Evolutionary conservation across 2,329 filamentous ascomycete species (phyloP).

Genomic region (Taxawa tesnikishii): DNA sequence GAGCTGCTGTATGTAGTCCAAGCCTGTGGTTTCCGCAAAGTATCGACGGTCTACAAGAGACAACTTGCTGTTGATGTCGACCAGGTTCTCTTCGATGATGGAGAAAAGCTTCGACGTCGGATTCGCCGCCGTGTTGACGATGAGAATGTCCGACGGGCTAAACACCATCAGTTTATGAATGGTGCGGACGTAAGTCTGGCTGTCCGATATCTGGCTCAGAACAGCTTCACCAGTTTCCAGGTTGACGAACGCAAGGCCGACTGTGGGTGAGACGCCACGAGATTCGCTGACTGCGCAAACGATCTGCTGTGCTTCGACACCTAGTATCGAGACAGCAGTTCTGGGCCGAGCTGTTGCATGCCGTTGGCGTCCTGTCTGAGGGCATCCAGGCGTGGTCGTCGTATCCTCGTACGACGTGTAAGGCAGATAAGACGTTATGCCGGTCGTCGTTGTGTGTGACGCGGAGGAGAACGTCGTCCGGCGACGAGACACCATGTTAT

Average conservation of each 20-base stretch:
- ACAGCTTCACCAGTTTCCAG: slow-evolving; percentile 72
- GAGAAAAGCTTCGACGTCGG: slow-evolving; percentile 61
- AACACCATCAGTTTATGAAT: slow-evolving; percentile 77
- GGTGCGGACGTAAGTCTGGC: slow-evolving; percentile 79
- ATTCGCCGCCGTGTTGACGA: slow-evolving; percentile 60
- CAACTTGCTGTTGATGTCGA: slow-evolving; percentile 44
- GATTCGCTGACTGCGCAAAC: slow-evolving; percentile 85
- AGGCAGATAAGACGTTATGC: slow-evolving; percentile 16
- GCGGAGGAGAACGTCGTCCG: too few relatives aligned
- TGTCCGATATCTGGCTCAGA: slow-evolving; percentile 85
- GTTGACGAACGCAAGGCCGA: slow-evolving; percentile 81
- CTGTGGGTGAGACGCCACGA: slow-evolving; percentile 70
- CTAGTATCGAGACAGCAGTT: slow-evolving; percentile 46
- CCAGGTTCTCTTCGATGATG: slow-evolving; percentile 61
- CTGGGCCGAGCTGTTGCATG: slow-evolving; percentile 36
- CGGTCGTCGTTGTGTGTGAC: too few relatives aligned
- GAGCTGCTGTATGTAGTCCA: slow-evolving; percentile 68
- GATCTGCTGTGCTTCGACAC: slow-evolving; percentile 52
- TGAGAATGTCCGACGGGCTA: slow-evolving; percentile 66
- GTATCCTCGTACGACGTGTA: slow-evolving; percentile 21
- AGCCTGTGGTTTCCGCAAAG: slow-evolving; percentile 69
- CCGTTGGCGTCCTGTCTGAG: slow-evolving; percentile 20
- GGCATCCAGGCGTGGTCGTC: slow-evolving; percentile 22
- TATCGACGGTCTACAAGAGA: slow-evolving; percentile 61
- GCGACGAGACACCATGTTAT: too few relatives aligned